phyloP scores from a whole-genome alignment of 2,329 filamentous ascomycete genomes.

The Lecanicillium sp. region DNA sequence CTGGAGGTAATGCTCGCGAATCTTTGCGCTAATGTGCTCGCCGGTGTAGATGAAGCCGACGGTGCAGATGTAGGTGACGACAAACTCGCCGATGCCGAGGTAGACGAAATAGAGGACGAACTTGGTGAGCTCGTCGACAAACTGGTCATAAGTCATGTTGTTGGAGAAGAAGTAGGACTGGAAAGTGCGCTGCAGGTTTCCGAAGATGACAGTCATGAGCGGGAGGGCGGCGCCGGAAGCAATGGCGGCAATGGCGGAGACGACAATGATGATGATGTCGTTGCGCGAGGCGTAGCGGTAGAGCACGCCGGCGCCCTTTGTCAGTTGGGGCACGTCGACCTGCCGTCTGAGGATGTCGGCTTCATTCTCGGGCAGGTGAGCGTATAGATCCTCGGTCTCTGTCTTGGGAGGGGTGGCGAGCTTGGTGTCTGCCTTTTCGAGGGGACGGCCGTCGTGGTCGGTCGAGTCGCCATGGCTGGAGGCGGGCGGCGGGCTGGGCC shows the following conservation, averaged over 20 bases:
- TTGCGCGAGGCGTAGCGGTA: conserved; percentile 64
- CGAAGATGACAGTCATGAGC: conserved; percentile 77
- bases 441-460: conserved; percentile 20
- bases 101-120: conserved; percentile 82
- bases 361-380: conserved; percentile 60
- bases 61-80: conserved; percentile 71
- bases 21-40: conserved; percentile 72
- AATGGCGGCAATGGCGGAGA: conserved; percentile 60
- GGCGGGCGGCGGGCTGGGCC: conserved; percentile 21
- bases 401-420: conserved; percentile 26
- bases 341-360: conserved; percentile 62
- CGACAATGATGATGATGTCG: conserved; percentile 57
- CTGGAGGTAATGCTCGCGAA: conserved; percentile 75
- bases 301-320: conserved; percentile 58
- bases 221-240: conserved; percentile 69
- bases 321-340: conserved; percentile 57
- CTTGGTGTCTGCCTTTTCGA: conserved; percentile 41
- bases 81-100: conserved; percentile 73
- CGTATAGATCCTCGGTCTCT: conserved; percentile 47
- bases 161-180: conserved; percentile 51
- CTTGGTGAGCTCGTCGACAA: conserved; percentile 52
- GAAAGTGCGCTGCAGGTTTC: conserved; percentile 67
- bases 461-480: conserved; percentile 33
- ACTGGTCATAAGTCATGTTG: conserved; percentile 43
- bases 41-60: conserved; percentile 86